Evolutionary conservation across 2,329 filamentous ascomycete genomes (phyloP).

Genomic region (Didymella keratinophila): DNA sequence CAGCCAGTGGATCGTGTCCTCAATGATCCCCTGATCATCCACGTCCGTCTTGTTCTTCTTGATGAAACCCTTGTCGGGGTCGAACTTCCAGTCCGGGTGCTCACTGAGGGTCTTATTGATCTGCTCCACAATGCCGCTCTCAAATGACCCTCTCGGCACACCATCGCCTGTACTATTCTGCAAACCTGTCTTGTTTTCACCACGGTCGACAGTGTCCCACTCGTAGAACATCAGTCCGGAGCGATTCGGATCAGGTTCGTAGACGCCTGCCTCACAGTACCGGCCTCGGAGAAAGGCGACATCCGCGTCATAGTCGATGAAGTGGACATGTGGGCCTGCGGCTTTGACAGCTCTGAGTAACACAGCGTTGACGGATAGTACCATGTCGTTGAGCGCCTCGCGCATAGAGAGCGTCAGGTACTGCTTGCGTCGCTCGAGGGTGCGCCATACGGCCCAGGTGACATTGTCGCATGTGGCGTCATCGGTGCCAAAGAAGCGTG

Average conservation of each 20-base stretch:
- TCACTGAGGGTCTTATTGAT: constrained; percentile 36
- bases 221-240: constrained; percentile 41
- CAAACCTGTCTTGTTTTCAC: constrained; percentile 33
- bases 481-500: constrained; percentile 41
- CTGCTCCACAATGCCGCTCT: constrained; percentile 34
- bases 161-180: constrained; percentile 30
- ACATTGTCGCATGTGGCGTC: constrained; percentile 39
- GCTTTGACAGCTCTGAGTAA: constrained; percentile 26
- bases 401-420: constrained; percentile 38
- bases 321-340: constrained; percentile 29
- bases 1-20: constrained; percentile 40
- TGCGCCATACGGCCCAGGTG: constrained; percentile 42
- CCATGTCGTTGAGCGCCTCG: constrained; percentile 37
- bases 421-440: constrained; percentile 32
- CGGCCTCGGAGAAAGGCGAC: constrained; percentile 29
- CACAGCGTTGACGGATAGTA: constrained; percentile 34
- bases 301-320: constrained; percentile 36
- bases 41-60: constrained; percentile 24
- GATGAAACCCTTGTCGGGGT: constrained; percentile 35
- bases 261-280: constrained; percentile 40
- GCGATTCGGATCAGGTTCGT: constrained; percentile 40
- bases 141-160: constrained; percentile 37
- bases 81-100: constrained; percentile 40
- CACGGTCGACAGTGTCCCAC: constrained; percentile 41
- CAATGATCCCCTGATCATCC: constrained; percentile 24